Evolutionary conservation across 2,329 filamentous ascomycete genomes (phyloP).

Genomic region (Elsinoe australis): DNA sequence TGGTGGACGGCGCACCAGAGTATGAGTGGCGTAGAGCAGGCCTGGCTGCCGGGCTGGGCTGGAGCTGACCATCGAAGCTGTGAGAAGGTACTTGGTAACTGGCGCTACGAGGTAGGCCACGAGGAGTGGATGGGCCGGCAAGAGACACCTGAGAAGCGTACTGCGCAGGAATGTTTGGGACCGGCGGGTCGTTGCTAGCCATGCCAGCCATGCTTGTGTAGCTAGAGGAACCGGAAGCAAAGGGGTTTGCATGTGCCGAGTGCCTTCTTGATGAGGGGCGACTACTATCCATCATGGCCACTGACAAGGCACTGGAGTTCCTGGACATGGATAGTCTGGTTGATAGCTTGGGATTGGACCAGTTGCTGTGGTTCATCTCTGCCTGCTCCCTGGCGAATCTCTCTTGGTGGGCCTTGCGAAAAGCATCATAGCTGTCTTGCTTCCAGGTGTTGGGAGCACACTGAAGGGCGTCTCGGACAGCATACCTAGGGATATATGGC

Average conservation of each 20-base stretch:
- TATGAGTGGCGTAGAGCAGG: slow-evolving; percentile 9
- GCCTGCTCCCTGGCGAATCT: slow-evolving; percentile 5
- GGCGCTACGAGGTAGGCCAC: slow-evolving; percentile 4
- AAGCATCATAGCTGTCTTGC: slow-evolving; percentile 14
- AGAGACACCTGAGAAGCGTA: slow-evolving; percentile 8
- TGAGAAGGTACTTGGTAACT: slow-evolving; percentile 6
- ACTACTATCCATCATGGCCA: slow-evolving; percentile 3
- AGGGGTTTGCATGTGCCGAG: slow-evolving; percentile 1
- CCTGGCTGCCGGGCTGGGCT: background rate
- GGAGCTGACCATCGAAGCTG: slow-evolving; percentile 10
- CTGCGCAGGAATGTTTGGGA: slow-evolving; percentile 13
- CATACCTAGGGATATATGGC: slow-evolving; percentile 25
- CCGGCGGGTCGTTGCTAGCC: background rate
- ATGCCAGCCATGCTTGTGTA: slow-evolving; percentile 11
- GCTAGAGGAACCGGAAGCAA: slow-evolving; percentile 14
- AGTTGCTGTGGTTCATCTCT: slow-evolving; percentile 6
- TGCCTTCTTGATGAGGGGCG: background rate
- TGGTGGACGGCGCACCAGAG: background rate
- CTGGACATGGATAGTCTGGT: slow-evolving; percentile 10
- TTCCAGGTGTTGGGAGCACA: slow-evolving; percentile 12
- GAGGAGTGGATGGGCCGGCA: slow-evolving; percentile 11
- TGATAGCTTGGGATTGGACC: slow-evolving; percentile 15
- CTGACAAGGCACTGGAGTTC: slow-evolving; percentile 8
- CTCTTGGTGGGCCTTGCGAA: slow-evolving; percentile 15
- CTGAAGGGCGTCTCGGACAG: slow-evolving; percentile 25